phyloP scores from a whole-genome alignment of 805 yeast genomes.

The Yarrowia osloensis region DNA sequence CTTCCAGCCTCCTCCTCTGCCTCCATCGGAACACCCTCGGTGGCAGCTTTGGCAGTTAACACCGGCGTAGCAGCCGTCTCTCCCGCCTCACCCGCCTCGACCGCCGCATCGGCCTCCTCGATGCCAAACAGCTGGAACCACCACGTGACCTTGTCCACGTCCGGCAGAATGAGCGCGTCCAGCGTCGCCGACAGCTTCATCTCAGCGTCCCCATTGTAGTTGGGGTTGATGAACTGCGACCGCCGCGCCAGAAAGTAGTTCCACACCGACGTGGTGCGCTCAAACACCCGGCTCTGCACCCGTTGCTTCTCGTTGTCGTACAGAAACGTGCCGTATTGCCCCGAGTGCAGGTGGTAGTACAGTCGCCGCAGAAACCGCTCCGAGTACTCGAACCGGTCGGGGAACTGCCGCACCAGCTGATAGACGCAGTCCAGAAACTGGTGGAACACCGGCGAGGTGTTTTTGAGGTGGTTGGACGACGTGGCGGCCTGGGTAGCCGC shows the following conservation, averaged over 20 bases:
- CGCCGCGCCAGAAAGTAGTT: conserved; percentile 82
- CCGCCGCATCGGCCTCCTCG: not conserved
- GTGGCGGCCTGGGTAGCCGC: conserved; percentile 49
- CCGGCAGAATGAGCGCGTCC: conserved; percentile 56
- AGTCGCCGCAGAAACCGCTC: conserved; percentile 83
- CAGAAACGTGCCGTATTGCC: conserved; percentile 92
- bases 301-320: conserved; percentile 72
- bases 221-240: conserved; percentile 63
- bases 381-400: conserved; percentile 77
- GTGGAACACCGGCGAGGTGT: conserved; percentile 89
- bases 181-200: conserved; percentile 38
- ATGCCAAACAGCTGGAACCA: conserved; percentile 83
- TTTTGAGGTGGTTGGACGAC: conserved; percentile 56
- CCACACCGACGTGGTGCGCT: conserved; percentile 80
- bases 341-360: conserved; percentile 84
- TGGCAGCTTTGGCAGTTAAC: not conserved
- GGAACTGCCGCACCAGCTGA: conserved; percentile 72
- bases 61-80: not conserved
- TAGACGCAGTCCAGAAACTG: conserved; percentile 90
- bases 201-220: conserved; percentile 44
- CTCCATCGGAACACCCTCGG: not conserved
- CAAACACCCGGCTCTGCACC: conserved; percentile 46
- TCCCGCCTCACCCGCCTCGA: not conserved
- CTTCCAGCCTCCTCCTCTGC: too few relatives aligned
- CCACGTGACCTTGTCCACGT: conserved; percentile 68